These are phyloP conservation scores for Colletotrichum shisoi DNA, from an alignment of 2,329 filamentous ascomycete genomes.

Conservation along the genomic window DNA sequence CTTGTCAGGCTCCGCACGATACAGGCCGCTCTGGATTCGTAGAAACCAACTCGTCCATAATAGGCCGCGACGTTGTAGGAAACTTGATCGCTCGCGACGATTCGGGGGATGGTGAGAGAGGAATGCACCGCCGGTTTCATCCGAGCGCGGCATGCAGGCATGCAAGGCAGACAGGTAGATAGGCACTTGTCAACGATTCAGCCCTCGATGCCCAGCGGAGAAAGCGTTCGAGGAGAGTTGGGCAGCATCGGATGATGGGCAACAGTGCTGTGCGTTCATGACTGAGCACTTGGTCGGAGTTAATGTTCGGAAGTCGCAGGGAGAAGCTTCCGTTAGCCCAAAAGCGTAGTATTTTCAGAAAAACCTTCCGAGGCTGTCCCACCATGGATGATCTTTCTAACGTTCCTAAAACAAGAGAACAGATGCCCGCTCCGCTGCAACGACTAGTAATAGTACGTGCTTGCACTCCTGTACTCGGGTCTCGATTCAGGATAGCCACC, in stretches of 20 bases:
- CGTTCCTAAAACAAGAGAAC: constrained; percentile 17
- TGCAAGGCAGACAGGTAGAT: neutral
- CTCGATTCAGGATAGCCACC: constrained; percentile 62
- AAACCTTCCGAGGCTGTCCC: constrained; percentile 25
- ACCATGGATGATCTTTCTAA: constrained; percentile 13
- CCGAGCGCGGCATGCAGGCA: constrained; percentile 11
- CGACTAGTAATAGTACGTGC: constrained; percentile 50
- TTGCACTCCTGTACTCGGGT: constrained; percentile 52
- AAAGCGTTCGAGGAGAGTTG: constrained; percentile 9
- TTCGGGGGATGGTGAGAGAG: neutral
- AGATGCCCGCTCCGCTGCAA: constrained; percentile 16
- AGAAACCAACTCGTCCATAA: neutral
- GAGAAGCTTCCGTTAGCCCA: constrained; percentile 6
- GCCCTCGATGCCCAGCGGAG: neutral
- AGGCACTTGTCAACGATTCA: constrained; percentile 11
- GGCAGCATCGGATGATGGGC: constrained; percentile 22
- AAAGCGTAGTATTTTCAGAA: constrained; percentile 32
- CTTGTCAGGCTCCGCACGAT: neutral
- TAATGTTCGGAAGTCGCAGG: neutral
- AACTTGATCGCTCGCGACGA: constrained; percentile 7
- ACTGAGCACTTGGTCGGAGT: neutral
- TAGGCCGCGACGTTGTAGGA: constrained; percentile 9
- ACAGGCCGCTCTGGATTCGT: constrained; percentile 21
- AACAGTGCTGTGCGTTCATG: constrained; percentile 3
- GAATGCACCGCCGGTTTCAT: constrained; percentile 20